A percentile compares a stretch with the other conserved stretches of the same genome.
Evolutionary conservation across 2,329 filamentous ascomycete genomes (phyloP).

Genomic region (Zymoseptoria ardabiliae): DNA sequence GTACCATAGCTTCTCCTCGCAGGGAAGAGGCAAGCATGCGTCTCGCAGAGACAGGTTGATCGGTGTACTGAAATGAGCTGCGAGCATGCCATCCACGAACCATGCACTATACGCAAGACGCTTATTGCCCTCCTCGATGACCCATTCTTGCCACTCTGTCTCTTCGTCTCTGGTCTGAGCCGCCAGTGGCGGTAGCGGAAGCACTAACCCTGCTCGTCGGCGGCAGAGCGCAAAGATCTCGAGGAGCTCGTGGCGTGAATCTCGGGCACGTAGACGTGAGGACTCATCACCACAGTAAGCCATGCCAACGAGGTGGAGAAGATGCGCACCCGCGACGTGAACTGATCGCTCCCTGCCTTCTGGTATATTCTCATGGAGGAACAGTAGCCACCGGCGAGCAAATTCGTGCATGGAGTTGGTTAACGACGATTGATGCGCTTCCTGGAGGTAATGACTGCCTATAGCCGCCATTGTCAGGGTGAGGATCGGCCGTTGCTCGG

Average conservation of each 20-base stretch:
- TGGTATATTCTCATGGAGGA: conserved; percentile 1
- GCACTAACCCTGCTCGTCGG: not conserved
- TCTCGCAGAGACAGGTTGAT: conserved; percentile 11
- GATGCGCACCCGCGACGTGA: not conserved
- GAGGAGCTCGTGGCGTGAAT: not conserved
- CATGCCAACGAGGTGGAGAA: conserved; percentile 10
- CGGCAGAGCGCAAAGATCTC: conserved; percentile 1
- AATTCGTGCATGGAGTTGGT: conserved; percentile 15
- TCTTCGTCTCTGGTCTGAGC: not conserved
- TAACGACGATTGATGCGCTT: conserved; percentile 3
- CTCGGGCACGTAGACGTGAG: conserved; percentile 1
- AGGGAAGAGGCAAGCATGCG: conserved; percentile 18
- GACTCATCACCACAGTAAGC: conserved; percentile 9
- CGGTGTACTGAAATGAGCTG: conserved; percentile 15
- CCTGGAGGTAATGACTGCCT: conserved; percentile 21
- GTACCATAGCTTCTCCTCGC: conserved; percentile 23
- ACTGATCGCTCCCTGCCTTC: not conserved
- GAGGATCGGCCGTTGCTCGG: conserved; percentile 16
- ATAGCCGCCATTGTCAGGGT: conserved; percentile 25
- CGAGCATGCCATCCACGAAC: conserved; percentile 21
- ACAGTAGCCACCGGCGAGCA: conserved; percentile 7
- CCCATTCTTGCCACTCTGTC: conserved; percentile 15
- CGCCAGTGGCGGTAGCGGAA: not conserved
- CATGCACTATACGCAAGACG: conserved; percentile 20
- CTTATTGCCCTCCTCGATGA: conserved; percentile 11